Conservation (phyloP, 176 grass and related monocot species). For the Oryza australiensis region DNA sequence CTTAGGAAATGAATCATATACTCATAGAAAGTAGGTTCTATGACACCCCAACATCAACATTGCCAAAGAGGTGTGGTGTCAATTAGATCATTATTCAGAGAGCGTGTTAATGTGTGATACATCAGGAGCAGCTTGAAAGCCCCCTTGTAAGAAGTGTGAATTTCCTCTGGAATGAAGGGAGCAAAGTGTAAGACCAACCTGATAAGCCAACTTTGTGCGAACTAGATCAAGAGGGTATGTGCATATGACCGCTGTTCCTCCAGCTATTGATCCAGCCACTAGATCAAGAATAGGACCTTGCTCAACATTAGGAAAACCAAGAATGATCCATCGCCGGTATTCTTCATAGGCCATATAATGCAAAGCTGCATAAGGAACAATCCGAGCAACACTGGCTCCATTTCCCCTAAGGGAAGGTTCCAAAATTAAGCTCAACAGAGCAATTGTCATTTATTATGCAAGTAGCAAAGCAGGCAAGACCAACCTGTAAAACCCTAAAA, state of each 20-base stretch:
- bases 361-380: conserved; percentile 96
- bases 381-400: conserved; percentile 91
- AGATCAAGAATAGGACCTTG: conserved; percentile 92
- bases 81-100: conserved; percentile 9
- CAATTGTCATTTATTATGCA: conserved; percentile 3
- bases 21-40: not conserved
- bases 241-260: conserved; percentile 91
- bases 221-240: conserved; percentile 97
- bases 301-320: conserved; percentile 75
- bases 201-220: conserved; percentile 90
- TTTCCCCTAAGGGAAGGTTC: conserved; percentile 65
- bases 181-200: conserved; percentile 47
- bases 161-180: conserved; percentile 9
- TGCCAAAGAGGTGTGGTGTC: not conserved
- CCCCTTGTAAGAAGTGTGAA: not conserved
- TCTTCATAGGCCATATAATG: conserved; percentile 99
- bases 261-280: conserved; percentile 75
- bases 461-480: conserved; percentile 4
- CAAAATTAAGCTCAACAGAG: conserved; percentile 25
- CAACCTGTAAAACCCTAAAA: conserved; percentile 95
- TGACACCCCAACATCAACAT: conserved; percentile 15
- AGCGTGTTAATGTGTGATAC: not conserved
- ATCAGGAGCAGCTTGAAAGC: not conserved
- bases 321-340: conserved; percentile 90
- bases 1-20: conserved; percentile 1